Percentiles rank a stretch among this genome's conserved stretches.
phyloP scores from a whole-genome alignment of 768 basidiomycete genomes.

The Termitomyces sp. region DNA sequence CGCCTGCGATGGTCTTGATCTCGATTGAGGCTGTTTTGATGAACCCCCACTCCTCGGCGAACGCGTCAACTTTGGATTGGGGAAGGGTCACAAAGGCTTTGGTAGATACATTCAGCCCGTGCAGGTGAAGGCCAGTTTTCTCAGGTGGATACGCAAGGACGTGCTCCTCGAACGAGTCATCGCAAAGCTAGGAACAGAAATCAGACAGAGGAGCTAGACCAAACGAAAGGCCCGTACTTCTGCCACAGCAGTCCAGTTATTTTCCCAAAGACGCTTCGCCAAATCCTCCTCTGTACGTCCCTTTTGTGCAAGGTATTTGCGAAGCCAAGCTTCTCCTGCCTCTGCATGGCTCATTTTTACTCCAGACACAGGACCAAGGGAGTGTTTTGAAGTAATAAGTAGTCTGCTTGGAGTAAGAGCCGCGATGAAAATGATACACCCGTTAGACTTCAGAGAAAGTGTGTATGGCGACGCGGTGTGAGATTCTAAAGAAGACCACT shows the following conservation, averaged over 20 bases:
- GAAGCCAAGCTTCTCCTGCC: slow-evolving; percentile 81
- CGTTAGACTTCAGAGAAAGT: slow-evolving; percentile 90
- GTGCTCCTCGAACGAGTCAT: slow-evolving; percentile 96
- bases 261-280: slow-evolving; percentile 69
- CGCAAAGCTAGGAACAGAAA: slow-evolving; percentile 69
- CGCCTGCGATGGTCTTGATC: slow-evolving; percentile 58
- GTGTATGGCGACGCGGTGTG: slow-evolving; percentile 77
- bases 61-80: slow-evolving; percentile 60
- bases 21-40: slow-evolving; percentile 64
- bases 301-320: slow-evolving; percentile 51
- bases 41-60: slow-evolving; percentile 91
- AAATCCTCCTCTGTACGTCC: slow-evolving; percentile 71
- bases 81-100: slow-evolving; percentile 68
- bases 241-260: slow-evolving; percentile 84
- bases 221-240: slow-evolving; percentile 51
- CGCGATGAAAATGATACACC: slow-evolving; percentile 94
- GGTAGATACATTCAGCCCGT: slow-evolving; percentile 78
- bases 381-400: slow-evolving; percentile 90
- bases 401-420: slow-evolving; percentile 73
- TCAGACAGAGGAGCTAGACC: not conserved
- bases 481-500: slow-evolving; percentile 74
- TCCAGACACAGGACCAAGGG: slow-evolving; percentile 55
- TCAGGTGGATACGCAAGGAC: slow-evolving; percentile 81
- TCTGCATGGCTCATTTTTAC: slow-evolving; percentile 63
- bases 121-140: slow-evolving; percentile 85